Conservation (phyloP, 306 rosid genomes). For the Glycine soja region DNA sequence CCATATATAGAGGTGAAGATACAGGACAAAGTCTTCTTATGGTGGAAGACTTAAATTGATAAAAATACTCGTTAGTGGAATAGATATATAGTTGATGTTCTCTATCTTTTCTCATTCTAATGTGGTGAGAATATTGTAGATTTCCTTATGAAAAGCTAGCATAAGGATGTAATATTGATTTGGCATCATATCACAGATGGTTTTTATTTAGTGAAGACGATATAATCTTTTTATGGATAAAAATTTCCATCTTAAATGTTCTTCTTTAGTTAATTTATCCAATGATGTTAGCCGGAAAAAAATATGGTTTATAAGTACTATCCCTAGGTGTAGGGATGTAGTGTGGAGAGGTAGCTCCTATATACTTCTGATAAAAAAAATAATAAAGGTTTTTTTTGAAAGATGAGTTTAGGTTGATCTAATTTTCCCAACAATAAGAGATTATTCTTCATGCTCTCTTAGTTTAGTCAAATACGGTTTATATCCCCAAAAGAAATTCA, state of each 20-base stretch:
- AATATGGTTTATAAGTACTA: not conserved
- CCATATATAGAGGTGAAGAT: no score
- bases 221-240: not conserved
- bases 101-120: not conserved
- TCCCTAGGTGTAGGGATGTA: not conserved
- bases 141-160: not conserved
- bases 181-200: not conserved
- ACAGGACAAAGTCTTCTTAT: not conserved
- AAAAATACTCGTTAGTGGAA: not conserved
- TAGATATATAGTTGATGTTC: not conserved
- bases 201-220: not conserved
- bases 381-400: not conserved
- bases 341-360: not conserved
- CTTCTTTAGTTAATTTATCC: not conserved
- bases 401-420: not conserved
- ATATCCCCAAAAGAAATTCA: not conserved
- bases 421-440: not conserved
- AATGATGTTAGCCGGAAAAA: not conserved
- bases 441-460: not conserved
- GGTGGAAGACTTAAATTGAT: not conserved
- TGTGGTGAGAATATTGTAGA: not conserved
- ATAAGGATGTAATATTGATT: not conserved
- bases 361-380: not conserved
- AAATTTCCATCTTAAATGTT: not conserved
- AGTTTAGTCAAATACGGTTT: not conserved